Evolutionary conservation across 345 rosid genomes (phyloP).

Genomic region (Passiflora organensis): DNA sequence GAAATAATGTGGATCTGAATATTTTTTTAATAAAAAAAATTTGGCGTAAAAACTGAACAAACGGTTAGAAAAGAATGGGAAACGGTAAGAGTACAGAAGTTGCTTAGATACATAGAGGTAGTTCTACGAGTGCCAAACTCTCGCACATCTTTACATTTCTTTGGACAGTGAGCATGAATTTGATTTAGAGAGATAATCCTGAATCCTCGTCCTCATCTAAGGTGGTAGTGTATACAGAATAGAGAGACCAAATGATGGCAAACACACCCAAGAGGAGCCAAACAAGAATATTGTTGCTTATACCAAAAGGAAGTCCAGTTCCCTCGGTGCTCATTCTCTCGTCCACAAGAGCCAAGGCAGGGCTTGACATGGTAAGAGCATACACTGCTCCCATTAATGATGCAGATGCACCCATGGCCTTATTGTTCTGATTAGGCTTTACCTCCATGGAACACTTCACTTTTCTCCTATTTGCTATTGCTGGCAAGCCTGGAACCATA

Average conservation of each 20-base stretch:
- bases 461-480: conserved; percentile 45
- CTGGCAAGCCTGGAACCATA: conserved; percentile 53
- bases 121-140: neutral
- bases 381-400: conserved; percentile 46
- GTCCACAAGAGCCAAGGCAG: conserved; percentile 86
- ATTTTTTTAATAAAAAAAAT: no score
- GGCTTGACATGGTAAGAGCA: conserved; percentile 52
- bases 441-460: conserved; percentile 55
- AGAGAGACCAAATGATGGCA: conserved; percentile 78
- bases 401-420: conserved; percentile 44
- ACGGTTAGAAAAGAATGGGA: neutral
- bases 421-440: conserved; percentile 25
- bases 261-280: conserved; percentile 90
- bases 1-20: no score
- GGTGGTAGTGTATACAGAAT: conserved; percentile 52
- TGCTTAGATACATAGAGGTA: neutral
- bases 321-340: conserved; percentile 90
- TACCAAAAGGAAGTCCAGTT: conserved; percentile 84
- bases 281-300: conserved; percentile 92
- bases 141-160: neutral
- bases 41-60: neutral
- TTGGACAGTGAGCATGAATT: neutral
- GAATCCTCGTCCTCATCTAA: conserved; percentile 91
- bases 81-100: neutral
- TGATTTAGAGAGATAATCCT: conserved; percentile 67